Conservation (phyloP, 768 basidiomycete species). For the Tephrocybe sp. region DNA sequence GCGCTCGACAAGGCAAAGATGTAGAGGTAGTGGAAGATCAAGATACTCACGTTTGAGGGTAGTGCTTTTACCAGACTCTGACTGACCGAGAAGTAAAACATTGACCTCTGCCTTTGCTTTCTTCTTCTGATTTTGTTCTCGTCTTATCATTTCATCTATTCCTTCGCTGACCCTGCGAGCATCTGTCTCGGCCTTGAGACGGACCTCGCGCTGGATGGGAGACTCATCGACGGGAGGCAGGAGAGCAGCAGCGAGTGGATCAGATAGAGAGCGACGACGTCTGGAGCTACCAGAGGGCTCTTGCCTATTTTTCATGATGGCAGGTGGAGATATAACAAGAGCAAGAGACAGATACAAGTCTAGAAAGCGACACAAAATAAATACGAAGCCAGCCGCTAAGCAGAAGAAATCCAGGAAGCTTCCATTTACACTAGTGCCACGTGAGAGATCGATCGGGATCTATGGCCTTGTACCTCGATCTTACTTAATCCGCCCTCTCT, state of each 20-base stretch:
- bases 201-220: constrained; percentile 58
- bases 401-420: constrained; percentile 21
- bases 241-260: constrained; percentile 69
- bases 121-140: constrained; percentile 61
- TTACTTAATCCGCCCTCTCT: constrained; percentile 5
- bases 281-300: constrained; percentile 19
- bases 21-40: background rate
- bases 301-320: constrained; percentile 40
- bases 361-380: constrained; percentile 22
- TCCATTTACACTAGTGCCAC: constrained; percentile 23
- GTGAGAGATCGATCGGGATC: constrained; percentile 25
- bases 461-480: background rate
- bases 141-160: constrained; percentile 78
- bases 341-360: constrained; percentile 17
- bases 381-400: constrained; percentile 18
- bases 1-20: background rate
- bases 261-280: constrained; percentile 51
- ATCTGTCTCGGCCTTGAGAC: constrained; percentile 66
- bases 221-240: constrained; percentile 76
- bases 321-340: constrained; percentile 20
- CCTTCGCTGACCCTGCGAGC: constrained; percentile 73
- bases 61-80: constrained; percentile 88
- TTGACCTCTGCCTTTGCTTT: constrained; percentile 66
- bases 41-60: constrained; percentile 79
- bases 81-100: constrained; percentile 82